A percentile compares a stretch with the other conserved stretches of the same genome.
These are phyloP conservation scores for Kappamyces sp. DNA, from an alignment of 192 early-diverging fungal genomes.

Conservation along the genomic window DNA sequence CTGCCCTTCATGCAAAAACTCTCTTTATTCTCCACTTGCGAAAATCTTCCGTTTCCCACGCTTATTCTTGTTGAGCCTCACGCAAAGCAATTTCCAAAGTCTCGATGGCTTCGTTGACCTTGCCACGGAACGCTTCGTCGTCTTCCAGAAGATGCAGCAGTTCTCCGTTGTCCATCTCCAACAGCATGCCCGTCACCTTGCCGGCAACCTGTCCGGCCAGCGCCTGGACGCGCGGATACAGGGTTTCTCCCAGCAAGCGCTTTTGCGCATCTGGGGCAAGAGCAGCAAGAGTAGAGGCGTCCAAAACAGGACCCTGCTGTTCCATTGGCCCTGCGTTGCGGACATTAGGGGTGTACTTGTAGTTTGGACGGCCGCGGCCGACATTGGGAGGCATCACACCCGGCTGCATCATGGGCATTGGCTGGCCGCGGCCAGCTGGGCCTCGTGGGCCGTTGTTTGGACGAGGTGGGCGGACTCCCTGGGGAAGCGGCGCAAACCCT, in stretches of 20 bases:
- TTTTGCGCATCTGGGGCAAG: slow-evolving; percentile 85
- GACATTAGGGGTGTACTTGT: slow-evolving; percentile 46
- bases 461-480: slow-evolving; percentile 4
- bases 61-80: too few species aligned
- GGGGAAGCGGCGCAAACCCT: slow-evolving; percentile 3
- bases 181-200: slow-evolving; percentile 98
- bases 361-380: slow-evolving; percentile 29
- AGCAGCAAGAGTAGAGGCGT: slow-evolving; percentile 73
- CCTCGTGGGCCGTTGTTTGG: slow-evolving; percentile 15
- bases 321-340: slow-evolving; percentile 21
- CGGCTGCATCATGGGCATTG: slow-evolving; percentile 6
- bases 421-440: slow-evolving; percentile 14
- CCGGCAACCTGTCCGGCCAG: slow-evolving; percentile 74
- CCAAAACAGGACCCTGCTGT: slow-evolving; percentile 42
- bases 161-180: slow-evolving; percentile 98
- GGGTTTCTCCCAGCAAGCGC: slow-evolving; percentile 90
- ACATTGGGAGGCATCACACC: slow-evolving; percentile 15
- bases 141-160: slow-evolving; percentile 83
- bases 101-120: slow-evolving; percentile 81
- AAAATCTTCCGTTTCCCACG: too few species aligned
- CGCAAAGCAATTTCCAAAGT: slow-evolving; percentile 50
- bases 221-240: slow-evolving; percentile 80
- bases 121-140: slow-evolving; percentile 66
- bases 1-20: too few species aligned
- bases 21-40: too few species aligned